Evolutionary conservation across 2,329 filamentous ascomycete genomes (phyloP).

Genomic region (Colletotrichum cordylinicola): DNA sequence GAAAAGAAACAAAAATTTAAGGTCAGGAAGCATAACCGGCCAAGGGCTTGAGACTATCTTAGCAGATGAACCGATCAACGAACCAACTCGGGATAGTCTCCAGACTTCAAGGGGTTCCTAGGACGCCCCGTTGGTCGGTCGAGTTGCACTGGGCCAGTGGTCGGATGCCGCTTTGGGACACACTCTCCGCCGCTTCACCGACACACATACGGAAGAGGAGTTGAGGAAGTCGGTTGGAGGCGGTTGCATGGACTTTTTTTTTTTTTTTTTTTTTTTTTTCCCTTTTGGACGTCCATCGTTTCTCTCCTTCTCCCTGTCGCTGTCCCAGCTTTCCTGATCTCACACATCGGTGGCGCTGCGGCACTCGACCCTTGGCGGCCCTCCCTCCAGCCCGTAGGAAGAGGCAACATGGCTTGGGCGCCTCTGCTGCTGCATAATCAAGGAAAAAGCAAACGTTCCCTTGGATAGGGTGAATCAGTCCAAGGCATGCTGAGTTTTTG

Average conservation of each 20-base stretch:
- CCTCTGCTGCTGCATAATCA: background rate
- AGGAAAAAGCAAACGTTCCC: background rate
- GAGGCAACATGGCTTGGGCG: background rate
- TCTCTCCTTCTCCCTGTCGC: background rate
- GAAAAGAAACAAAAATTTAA: background rate
- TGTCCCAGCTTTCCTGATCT: background rate
- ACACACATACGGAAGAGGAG: background rate
- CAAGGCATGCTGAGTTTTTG: background rate
- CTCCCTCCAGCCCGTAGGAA: background rate
- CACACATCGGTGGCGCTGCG: background rate
- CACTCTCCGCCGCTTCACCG: background rate
- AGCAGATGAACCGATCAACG: background rate
- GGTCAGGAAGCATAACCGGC: background rate
- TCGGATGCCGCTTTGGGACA: conserved; percentile 19
- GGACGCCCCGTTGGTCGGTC: conserved; percentile 4
- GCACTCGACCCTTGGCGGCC: background rate
- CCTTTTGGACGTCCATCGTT: background rate
- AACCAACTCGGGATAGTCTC: background rate
- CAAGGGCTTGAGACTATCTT: background rate
- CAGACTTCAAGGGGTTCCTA: background rate
- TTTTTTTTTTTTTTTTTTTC: no score
- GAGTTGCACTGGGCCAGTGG: conserved; percentile 13
- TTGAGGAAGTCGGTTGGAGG: background rate
- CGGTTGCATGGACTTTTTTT: background rate
- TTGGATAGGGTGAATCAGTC: background rate